Evolutionary conservation across 2,329 filamentous ascomycete species (phyloP).

Genomic region (Ascocoryne sarcoides): DNA sequence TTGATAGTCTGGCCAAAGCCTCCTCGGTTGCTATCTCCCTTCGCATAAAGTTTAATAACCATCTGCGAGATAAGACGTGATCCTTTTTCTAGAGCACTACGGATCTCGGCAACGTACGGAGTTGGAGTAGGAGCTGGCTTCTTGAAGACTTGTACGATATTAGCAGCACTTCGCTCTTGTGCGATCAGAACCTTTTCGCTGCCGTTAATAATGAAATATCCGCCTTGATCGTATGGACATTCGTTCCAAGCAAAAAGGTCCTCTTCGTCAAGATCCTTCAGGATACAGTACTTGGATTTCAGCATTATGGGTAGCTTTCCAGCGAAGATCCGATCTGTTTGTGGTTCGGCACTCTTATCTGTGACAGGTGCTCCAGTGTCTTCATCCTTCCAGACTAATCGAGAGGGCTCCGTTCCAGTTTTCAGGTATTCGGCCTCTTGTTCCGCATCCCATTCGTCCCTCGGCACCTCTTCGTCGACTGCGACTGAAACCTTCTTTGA

Average conservation of each 20-base stretch:
- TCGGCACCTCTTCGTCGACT: constrained; percentile 60
- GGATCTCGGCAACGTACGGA: constrained; percentile 89
- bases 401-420: constrained; percentile 50
- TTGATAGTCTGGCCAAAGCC: constrained; percentile 82
- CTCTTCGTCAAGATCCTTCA: constrained; percentile 75
- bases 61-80: constrained; percentile 90
- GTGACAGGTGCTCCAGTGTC: constrained; percentile 27
- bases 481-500: constrained; percentile 77
- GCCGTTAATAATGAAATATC: constrained; percentile 98
- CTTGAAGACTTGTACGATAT: constrained; percentile 98
- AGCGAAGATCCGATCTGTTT: constrained; percentile 59
- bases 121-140: constrained; percentile 90
- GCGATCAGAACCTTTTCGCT: constrained; percentile 98
- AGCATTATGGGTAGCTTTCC: constrained; percentile 97
- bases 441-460: constrained; percentile 60
- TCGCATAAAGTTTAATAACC: constrained; percentile 81
- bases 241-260: constrained; percentile 88
- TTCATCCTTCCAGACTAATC: constrained; percentile 51
- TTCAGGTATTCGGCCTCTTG: constrained; percentile 46
- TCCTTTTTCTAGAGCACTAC: constrained; percentile 93
- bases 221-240: constrained; percentile 95
- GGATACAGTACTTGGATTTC: constrained; percentile 89
- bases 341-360: not conserved
- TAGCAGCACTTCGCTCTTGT: constrained; percentile 93
- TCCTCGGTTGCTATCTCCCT: constrained; percentile 70